Evolutionary conservation across 768 basidiomycete species (phyloP).

Genomic region (Amanita rimosa): DNA sequence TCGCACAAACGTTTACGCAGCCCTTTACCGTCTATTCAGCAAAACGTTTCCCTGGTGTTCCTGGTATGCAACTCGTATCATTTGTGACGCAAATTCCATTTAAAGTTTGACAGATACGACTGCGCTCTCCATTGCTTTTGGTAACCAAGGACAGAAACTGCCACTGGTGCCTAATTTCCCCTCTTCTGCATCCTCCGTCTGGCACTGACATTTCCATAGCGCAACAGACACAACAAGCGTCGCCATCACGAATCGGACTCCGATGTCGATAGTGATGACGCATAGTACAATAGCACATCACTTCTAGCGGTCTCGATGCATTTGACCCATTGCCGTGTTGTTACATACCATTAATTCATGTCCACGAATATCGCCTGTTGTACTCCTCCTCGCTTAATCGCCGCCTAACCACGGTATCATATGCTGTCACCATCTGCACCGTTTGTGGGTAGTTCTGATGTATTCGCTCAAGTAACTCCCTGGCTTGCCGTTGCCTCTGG

Average conservation of each 20-base stretch:
- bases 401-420: conserved; percentile 20
- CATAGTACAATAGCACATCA: not conserved
- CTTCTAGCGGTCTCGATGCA: not conserved
- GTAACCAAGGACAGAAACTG: conserved; percentile 84
- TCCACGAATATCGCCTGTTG: conserved; percentile 17
- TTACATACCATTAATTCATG: not conserved
- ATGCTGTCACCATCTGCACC: conserved; percentile 19
- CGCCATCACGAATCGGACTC: conserved; percentile 51
- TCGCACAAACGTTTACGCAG: conserved; percentile 77
- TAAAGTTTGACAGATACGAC: conserved; percentile 55
- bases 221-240: conserved; percentile 71
- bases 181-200: conserved; percentile 12
- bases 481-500: conserved; percentile 18
- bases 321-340: not conserved
- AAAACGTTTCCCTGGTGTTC: conserved; percentile 91
- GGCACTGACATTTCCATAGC: conserved; percentile 29
- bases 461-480: conserved; percentile 32
- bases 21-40: conserved; percentile 84
- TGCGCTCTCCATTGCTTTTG: conserved; percentile 78
- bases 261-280: conserved; percentile 59
- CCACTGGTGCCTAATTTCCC: conserved; percentile 47
- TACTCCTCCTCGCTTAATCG: conserved; percentile 17
- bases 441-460: conserved; percentile 39
- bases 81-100: conserved; percentile 55
- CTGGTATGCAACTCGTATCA: conserved; percentile 40